phyloP scores from a whole-genome alignment of 192 early-diverging fungal species.

The Chytriomyces sp. region DNA sequence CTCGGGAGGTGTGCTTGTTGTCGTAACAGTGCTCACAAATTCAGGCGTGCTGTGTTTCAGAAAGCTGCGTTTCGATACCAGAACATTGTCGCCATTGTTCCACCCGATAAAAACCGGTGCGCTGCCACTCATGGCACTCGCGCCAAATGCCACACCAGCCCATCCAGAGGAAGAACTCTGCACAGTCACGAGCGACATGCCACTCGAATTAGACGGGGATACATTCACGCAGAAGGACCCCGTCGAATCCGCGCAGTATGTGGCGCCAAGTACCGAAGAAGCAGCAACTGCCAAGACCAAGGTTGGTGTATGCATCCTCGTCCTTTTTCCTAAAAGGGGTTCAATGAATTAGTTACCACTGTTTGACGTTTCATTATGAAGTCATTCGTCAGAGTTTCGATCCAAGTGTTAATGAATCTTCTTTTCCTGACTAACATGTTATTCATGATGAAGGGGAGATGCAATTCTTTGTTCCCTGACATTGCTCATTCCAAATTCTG shows the following conservation, averaged over 20 bases:
- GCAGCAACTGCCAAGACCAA: too few species aligned
- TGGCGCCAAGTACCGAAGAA: too few species aligned
- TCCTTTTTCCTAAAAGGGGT: too few species aligned
- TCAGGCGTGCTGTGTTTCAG: neutral
- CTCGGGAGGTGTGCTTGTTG: neutral
- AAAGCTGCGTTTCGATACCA: neutral
- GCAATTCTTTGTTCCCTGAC: neutral
- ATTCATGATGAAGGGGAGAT: neutral
- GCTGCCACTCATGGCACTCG: slow-evolving; percentile 21
- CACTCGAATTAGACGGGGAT: neutral
- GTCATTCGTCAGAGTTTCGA: neutral
- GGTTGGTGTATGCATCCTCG: too few species aligned
- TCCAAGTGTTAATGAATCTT: neutral
- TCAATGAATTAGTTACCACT: too few species aligned
- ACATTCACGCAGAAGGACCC: neutral
- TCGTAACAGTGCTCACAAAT: neutral
- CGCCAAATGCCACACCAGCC: slow-evolving; percentile 36
- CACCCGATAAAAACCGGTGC: slow-evolving; percentile 28
- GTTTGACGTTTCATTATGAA: too few species aligned
- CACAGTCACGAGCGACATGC: slow-evolving; percentile 22
- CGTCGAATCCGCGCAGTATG: neutral
- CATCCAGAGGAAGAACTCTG: slow-evolving; percentile 34
- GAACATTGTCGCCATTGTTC: slow-evolving; percentile 22
- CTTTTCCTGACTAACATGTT: neutral
- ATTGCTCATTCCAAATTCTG: neutral